Percentiles rank a stretch among this genome's conserved stretches.
Conservation (phyloP, 2,329 filamentous ascomycete genomes). For the Fusarium sp. region DNA sequence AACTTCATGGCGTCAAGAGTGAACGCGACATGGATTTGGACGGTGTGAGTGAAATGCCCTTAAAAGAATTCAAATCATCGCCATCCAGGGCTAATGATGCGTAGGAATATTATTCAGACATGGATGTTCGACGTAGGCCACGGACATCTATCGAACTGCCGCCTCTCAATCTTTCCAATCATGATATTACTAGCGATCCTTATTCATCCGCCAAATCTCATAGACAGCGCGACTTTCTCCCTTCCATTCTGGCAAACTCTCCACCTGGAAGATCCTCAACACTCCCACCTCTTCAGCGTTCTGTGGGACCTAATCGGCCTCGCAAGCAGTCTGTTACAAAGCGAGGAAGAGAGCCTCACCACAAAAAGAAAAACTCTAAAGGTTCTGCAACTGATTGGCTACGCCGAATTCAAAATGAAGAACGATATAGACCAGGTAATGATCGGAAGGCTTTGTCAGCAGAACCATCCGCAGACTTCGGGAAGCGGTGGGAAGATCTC, state of each 20-base stretch:
- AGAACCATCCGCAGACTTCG: slow-evolving; percentile 82
- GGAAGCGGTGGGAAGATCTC: slow-evolving; percentile 94
- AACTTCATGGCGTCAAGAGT: slow-evolving; percentile 79
- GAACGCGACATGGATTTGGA: slow-evolving; percentile 83
- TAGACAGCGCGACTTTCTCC: slow-evolving; percentile 78
- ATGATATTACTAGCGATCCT: slow-evolving; percentile 77
- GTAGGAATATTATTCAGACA: slow-evolving; percentile 75
- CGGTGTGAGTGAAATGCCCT: slow-evolving; percentile 63
- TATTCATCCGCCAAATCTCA: slow-evolving; percentile 69
- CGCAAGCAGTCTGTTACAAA: slow-evolving; percentile 90
- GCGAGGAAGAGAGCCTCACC: slow-evolving; percentile 76
- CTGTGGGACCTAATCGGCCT: slow-evolving; percentile 75
- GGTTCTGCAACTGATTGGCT: slow-evolving; percentile 75
- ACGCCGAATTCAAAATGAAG: slow-evolving; percentile 66
- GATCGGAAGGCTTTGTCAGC: slow-evolving; percentile 87
- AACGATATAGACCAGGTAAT: slow-evolving; percentile 71
- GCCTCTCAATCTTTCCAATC: slow-evolving; percentile 67
- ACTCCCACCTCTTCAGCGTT: slow-evolving; percentile 81
- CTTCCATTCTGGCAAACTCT: slow-evolving; percentile 82
- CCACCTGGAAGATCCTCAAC: slow-evolving; percentile 89
- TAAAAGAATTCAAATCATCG: slow-evolving; percentile 37
- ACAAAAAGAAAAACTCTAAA: slow-evolving; percentile 80
- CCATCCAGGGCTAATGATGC: slow-evolving; percentile 27
- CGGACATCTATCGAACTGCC: slow-evolving; percentile 78
- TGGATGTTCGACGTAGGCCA: slow-evolving; percentile 70